Conservation (phyloP, 805 yeast genomes). For the Monosporozyma siamensis region DNA sequence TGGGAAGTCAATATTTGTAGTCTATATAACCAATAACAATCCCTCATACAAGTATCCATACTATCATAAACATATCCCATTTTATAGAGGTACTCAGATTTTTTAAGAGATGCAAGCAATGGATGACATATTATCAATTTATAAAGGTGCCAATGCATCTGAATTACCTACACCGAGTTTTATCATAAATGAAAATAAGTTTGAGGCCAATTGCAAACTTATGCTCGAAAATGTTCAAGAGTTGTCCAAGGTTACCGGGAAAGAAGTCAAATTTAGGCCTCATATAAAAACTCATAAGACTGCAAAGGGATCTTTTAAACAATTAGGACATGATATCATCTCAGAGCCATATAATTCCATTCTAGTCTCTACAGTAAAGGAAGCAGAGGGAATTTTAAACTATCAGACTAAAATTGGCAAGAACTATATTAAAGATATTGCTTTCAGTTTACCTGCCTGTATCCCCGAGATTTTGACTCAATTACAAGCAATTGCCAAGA, state of each 20-base stretch:
- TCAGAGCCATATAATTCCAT: conserved; percentile 38
- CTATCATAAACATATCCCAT: too few relatives aligned
- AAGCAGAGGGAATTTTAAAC: conserved; percentile 45
- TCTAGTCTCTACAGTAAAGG: conserved; percentile 61
- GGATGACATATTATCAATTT: conserved; percentile 14
- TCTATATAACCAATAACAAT: too few relatives aligned
- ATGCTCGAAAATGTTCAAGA: conserved; percentile 41
- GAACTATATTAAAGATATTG: conserved; percentile 35
- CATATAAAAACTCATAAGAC: conserved; percentile 75
- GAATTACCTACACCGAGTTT: conserved; percentile 42
- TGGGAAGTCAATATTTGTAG: too few relatives aligned
- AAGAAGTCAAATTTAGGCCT: conserved; percentile 42
- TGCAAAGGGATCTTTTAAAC: conserved; percentile 45
- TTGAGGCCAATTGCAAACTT: conserved; percentile 35
- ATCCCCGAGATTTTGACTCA: conserved; percentile 40
- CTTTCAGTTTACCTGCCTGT: conserved; percentile 52
- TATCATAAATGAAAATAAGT: conserved; percentile 32
- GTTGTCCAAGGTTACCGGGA: conserved; percentile 25
- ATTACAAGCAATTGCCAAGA: conserved; percentile 35
- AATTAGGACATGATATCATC: conserved; percentile 38
- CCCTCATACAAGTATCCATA: too few relatives aligned
- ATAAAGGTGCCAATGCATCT: conserved; percentile 29
- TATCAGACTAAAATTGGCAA: conserved; percentile 24
- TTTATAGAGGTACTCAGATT: too few relatives aligned
- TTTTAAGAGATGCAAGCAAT: too few relatives aligned